Base-by-base conservation (phyloP, 1,139 yeast species). In the Saccharomyces uvarum region DNA sequence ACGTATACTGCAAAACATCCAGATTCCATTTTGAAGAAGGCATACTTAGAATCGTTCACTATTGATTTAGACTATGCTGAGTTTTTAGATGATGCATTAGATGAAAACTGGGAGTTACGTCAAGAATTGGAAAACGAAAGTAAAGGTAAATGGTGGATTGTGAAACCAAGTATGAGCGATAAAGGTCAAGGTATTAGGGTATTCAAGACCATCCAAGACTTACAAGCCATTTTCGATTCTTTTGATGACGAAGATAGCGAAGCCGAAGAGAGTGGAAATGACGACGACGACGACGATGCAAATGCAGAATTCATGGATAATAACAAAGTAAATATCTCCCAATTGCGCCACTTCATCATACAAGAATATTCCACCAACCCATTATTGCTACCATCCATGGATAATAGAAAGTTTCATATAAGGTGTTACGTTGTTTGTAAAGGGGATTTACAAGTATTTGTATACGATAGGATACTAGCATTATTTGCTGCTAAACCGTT, bases 101-200 rank as follows among this genome's bases (percentile, higher is more conserved):
- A 91, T 68, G 99, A 93, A 63, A 83, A 88, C 47, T 90, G 86
- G 73, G 99, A 93, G 66, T 75, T 93, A 55, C 75, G 96, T 54
- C 85, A 85, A 49, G 96, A 86, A 61, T 74, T 93, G 41, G 84
- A 86, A 53, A 67, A 70, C 4, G 84, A 85, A 54, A 67, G 70
- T 3, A 82, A 82, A 21, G 78, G 77, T n/a, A 81, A 79, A 60
- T 79, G 85, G 53, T 93, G 95, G 91, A 93, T 93, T 51, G 75
- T 93, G 64, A 93, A 93, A 67, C 99, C 99, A 11, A 84, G 96
- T 61, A 90, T 93, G 97, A 86, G 96, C 64, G 99, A 93, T 66
- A 85, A 93, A 67, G 99, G 97, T 9, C 97, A 93, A 69, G 99
- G 99, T 0, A 90, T 93, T 49, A 75, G 97, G 51, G 71, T 93